Base-by-base conservation (phyloP, 306 rosid genomes). In the Ormosia semicastrata region DNA sequence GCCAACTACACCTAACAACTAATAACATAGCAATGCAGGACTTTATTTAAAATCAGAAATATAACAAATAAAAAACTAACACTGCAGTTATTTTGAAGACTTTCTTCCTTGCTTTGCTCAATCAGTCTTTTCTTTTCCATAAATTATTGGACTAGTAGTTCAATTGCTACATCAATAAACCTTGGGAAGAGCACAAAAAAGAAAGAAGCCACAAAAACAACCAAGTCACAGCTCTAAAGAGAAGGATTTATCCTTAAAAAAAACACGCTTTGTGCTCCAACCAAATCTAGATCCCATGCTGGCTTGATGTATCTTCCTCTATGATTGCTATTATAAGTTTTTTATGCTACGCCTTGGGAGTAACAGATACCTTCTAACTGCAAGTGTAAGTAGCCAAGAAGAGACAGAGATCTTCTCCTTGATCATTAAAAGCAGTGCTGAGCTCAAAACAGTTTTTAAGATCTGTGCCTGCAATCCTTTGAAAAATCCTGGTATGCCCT, bases 381-480 rank as follows among this genome's bases (percentile, higher is more conserved):
- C 97, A 72, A 96, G 97, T 66, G 92, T 89, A 66, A 96, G 85
- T 36, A 96, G 93, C 99, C 99, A 92, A 32, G 99, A 87, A 60
- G 92, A 80, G 63, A 96, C 92, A 30, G 91, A 87, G 62, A 96
- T 92, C 78, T 96, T 96, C 84, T 96, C 99, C 90, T 96, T 96
- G 90, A 96, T 96, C 99, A 96, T 96, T 87, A 96, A 88, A 83
- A 96, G 97, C 78, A 96, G 80, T 14, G 99, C 99, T 0, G 99
- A 92, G 83, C 98, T 96, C 66, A 96, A 88, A 80, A 96, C 99
- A 13, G 99, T 96, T 89, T 96, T 96, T 85, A 96, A 85, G 87
- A 96, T 93, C 86, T 96, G 99, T 76, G 97, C 99, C 32, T 96
- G 90, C 85, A 96, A 84, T 79, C 99, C 99, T 89, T 96, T 96